Evolutionary conservation across 345 rosid genomes (phyloP).

Genomic region (Linum tenue): DNA sequence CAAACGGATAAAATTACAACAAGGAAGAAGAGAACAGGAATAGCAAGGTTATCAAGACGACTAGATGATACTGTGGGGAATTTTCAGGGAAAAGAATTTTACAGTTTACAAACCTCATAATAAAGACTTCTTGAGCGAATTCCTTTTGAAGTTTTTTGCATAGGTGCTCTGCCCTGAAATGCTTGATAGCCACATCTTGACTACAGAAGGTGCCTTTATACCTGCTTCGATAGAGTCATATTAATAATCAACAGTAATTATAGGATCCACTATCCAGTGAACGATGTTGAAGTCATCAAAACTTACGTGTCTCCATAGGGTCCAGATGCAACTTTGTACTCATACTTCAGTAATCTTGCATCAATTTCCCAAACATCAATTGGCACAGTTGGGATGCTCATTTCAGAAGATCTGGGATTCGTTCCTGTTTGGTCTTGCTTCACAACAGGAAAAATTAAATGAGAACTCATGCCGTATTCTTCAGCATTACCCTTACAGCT

Average conservation of each 20-base stretch:
- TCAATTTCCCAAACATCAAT: constrained; percentile 6
- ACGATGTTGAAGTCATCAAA: constrained; percentile 4
- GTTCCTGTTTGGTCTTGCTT: neutral
- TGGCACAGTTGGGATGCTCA: neutral
- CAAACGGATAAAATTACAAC: neutral
- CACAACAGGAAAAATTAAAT: neutral
- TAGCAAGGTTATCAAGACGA: neutral
- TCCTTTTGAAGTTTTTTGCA: constrained; percentile 31
- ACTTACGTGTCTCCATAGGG: constrained; percentile 42
- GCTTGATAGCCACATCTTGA: constrained; percentile 52
- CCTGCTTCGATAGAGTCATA: constrained; percentile 23
- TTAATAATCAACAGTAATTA: constrained; percentile 1
- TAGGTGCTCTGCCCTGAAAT: constrained; percentile 31
- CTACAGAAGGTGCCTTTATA: constrained; percentile 40
- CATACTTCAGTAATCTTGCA: constrained; percentile 23
- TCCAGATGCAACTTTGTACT: constrained; percentile 35
- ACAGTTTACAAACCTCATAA: constrained; percentile 35
- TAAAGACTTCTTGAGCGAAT: constrained; percentile 46
- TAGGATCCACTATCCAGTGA: neutral
- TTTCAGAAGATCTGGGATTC: neutral
- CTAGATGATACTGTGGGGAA: no score
- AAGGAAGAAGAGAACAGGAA: neutral
- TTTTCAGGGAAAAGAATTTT: neutral
- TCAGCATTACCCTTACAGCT: neutral
- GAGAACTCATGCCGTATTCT: neutral